Evolutionary conservation across 148 eudicot genomes (phyloP).

Genomic region (Vaccinium macrocarpon): DNA sequence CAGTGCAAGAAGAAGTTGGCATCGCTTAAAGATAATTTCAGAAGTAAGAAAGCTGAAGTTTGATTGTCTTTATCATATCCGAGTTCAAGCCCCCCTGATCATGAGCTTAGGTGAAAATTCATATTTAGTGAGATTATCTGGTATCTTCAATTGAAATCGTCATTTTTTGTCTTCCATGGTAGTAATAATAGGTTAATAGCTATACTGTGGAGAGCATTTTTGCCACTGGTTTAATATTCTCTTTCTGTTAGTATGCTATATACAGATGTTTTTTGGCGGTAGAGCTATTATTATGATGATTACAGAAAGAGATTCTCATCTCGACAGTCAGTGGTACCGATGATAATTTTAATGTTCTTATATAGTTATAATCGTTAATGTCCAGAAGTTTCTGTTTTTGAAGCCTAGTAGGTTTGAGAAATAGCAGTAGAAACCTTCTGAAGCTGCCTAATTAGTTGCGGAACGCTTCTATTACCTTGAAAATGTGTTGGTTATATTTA

Average conservation of each 20-base stretch:
- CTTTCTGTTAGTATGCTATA: background rate
- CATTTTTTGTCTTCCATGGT: background rate
- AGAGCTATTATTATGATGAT: background rate
- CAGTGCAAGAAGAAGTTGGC: conserved; percentile 91
- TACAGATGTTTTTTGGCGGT: background rate
- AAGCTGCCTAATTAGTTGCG: background rate
- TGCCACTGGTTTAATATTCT: background rate
- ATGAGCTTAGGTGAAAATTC: background rate
- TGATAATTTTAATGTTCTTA: background rate
- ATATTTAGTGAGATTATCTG: background rate
- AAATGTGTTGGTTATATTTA: background rate
- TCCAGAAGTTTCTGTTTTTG: background rate
- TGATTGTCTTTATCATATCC: conserved; percentile 9
- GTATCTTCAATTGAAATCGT: background rate
- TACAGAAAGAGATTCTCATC: background rate
- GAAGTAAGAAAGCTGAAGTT: conserved; percentile 67
- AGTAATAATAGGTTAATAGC: conserved; percentile 1
- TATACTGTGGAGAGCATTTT: conserved; percentile 1
- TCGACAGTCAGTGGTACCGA: background rate
- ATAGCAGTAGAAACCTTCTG: background rate
- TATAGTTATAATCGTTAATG: background rate
- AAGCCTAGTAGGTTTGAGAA: background rate
- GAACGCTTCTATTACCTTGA: background rate
- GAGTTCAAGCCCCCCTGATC: background rate
- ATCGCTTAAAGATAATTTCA: conserved; percentile 75